Evolutionary conservation across 345 rosid genomes (phyloP).

Genomic region (Pelargonium nanum): DNA sequence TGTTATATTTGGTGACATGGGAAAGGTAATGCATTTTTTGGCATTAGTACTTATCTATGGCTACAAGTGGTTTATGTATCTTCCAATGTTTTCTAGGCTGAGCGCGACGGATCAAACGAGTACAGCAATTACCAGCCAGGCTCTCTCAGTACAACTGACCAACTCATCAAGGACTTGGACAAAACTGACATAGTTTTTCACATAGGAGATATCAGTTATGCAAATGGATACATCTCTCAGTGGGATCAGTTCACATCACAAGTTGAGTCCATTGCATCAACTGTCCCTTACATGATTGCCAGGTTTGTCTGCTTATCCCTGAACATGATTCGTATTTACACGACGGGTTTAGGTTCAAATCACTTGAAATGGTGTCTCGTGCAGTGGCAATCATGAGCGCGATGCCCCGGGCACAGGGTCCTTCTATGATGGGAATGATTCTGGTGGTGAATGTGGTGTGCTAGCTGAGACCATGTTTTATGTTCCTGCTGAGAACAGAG

Average conservation of each 20-base stretch:
- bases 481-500: constrained; percentile 48
- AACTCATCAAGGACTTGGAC: constrained; percentile 47
- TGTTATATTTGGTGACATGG: constrained; percentile 75
- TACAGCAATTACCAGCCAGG: constrained; percentile 67
- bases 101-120: constrained; percentile 76
- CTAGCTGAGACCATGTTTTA: constrained; percentile 41
- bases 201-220: constrained; percentile 58
- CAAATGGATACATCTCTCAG: constrained; percentile 72
- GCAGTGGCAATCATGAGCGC: constrained; percentile 76
- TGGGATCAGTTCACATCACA: constrained; percentile 91
- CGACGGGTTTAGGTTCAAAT: background rate
- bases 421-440: constrained; percentile 36
- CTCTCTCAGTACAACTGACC: constrained; percentile 62
- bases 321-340: background rate
- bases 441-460: constrained; percentile 57
- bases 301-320: constrained; percentile 28
- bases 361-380: constrained; percentile 7
- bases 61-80: background rate
- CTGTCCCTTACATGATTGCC: constrained; percentile 62
- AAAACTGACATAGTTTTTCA: constrained; percentile 63
- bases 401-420: constrained; percentile 69
- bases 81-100: constrained; percentile 38
- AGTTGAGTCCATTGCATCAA: constrained; percentile 63
- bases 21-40: constrained; percentile 18
- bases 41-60: background rate